These are phyloP conservation scores for Mycosphaerella sp. DNA, from an alignment of 2,329 filamentous ascomycete species.

Conservation along the genomic window DNA sequence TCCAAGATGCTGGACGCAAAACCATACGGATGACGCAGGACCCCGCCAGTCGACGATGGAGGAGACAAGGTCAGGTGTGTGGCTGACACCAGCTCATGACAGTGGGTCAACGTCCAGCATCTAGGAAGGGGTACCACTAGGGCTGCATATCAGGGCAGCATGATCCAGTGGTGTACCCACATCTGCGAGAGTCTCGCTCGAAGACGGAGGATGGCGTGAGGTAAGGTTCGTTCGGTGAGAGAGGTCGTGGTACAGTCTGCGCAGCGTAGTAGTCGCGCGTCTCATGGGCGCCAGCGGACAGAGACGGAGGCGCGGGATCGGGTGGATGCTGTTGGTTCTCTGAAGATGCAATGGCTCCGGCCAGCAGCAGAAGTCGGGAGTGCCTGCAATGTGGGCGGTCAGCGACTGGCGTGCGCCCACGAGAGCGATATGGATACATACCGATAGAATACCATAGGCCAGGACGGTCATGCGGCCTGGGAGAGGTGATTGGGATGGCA, in stretches of 20 bases:
- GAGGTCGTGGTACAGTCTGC: constrained; percentile 50
- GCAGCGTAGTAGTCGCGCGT: constrained; percentile 54
- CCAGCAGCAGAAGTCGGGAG: constrained; percentile 25
- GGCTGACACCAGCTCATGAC: constrained; percentile 34
- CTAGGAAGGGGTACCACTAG: constrained; percentile 36
- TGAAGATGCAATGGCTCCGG: constrained; percentile 42
- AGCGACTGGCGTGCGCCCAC: neutral
- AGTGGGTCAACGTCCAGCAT: constrained; percentile 36
- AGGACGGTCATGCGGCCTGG: constrained; percentile 30
- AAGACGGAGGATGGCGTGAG: constrained; percentile 84
- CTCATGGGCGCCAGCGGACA: constrained; percentile 56
- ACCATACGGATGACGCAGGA: constrained; percentile 38
- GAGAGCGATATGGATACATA: constrained; percentile 19
- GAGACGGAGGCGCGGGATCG: constrained; percentile 51
- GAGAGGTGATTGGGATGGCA: constrained; percentile 26
- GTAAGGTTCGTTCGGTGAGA: constrained; percentile 58
- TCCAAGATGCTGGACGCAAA: constrained; percentile 22
- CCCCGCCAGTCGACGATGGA: constrained; percentile 31
- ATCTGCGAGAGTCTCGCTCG: constrained; percentile 85
- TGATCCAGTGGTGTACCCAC: constrained; percentile 97
- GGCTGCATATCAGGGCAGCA: constrained; percentile 53
- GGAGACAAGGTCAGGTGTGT: constrained; percentile 41
- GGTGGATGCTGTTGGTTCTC: constrained; percentile 50
- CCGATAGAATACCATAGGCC: constrained; percentile 21
- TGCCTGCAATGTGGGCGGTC: constrained; percentile 18